These are phyloP conservation scores for Picea mariana DNA, from an alignment of 83 land plant species.

Conservation along the genomic window DNA sequence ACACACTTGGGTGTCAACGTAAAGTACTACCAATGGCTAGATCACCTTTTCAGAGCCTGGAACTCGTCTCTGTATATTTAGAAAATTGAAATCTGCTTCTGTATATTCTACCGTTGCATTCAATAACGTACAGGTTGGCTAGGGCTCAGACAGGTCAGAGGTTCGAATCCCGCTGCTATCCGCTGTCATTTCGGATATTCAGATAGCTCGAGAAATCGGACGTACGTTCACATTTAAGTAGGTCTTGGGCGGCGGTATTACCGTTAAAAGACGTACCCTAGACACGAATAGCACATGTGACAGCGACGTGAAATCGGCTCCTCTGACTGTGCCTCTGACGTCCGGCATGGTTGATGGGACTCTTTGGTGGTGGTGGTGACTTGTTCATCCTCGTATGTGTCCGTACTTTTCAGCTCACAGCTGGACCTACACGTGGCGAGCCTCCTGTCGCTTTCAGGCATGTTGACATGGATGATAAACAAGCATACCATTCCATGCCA, in stretches of 20 bases:
- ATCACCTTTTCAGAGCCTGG: no score
- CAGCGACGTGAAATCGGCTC: constrained; percentile 8
- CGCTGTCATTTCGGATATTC: neutral
- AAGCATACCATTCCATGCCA: no score
- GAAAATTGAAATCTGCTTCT: no score
- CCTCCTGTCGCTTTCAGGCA: neutral
- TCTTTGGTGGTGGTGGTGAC: no score
- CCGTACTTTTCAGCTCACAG: neutral
- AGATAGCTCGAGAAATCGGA: neutral
- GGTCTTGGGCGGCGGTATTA: constrained; percentile 8
- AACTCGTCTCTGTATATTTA: no score
- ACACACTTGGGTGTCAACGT: no score
- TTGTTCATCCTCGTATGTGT: no score
- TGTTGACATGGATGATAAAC: no score
- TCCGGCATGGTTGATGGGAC: neutral
- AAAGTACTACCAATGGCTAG: no score
- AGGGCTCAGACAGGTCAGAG: neutral
- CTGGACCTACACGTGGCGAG: neutral
- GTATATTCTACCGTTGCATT: no score
- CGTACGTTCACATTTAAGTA: neutral
- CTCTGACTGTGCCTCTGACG: neutral
- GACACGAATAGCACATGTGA: constrained; percentile 7
- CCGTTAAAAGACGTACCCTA: constrained; percentile 6
- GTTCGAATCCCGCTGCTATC: neutral
- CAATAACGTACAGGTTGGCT: no score